Base-by-base conservation (phyloP, 1,284 basidiomycete genomes). In the Microbotryum scabiosae region DNA sequence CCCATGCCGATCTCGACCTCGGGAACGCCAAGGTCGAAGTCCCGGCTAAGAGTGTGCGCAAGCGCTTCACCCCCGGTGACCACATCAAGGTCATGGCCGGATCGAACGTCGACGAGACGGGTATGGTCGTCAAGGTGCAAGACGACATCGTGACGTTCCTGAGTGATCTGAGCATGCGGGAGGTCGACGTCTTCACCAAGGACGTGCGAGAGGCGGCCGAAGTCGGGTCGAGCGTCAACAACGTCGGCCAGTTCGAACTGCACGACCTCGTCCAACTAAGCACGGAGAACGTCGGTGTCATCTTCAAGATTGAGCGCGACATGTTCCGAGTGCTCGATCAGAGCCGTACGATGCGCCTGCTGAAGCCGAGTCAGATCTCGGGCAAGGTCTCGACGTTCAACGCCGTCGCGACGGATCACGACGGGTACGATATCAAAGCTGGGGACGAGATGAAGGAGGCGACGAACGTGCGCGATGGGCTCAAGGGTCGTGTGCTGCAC, bases 41-140 rank as follows among this genome's bases (percentile, higher is more conserved):
- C 6, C 87, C 88, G 0, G 88, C 90, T 1, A 80, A 87, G 59
- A 88, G 88, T 72, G 90, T 97, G 4, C 82, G 92, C 68, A 98
- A 99, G 78, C 82, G 86, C 52, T 98, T 99, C 80, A 91, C 90
- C 74, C 83, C 91, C 55, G 96, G 94, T 74, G 94, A 98, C 76
- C 96, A 99, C 73, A 90, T 99, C 78, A 97, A 97, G 78, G 94
- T 98, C 61, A 91, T 97, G 84, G 82, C 85, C 8, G 94, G 94
- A 26, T 87, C 93, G 77, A 97, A 97, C 73, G 83, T 84, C 10
- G 90, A 96, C 72, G 92, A 97, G 77, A 96, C 92, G 7, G 94
- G 94, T 79, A 81, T 98, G 70, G 93, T 98, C 25, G 88, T 98
- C 49, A 87, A 90, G 36, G 88, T 97, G 23, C 73, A 76, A 52